These are phyloP conservation scores for Ganoderma leucocontextum DNA, from an alignment of 1,284 basidiomycete genomes.

Conservation along the genomic window DNA sequence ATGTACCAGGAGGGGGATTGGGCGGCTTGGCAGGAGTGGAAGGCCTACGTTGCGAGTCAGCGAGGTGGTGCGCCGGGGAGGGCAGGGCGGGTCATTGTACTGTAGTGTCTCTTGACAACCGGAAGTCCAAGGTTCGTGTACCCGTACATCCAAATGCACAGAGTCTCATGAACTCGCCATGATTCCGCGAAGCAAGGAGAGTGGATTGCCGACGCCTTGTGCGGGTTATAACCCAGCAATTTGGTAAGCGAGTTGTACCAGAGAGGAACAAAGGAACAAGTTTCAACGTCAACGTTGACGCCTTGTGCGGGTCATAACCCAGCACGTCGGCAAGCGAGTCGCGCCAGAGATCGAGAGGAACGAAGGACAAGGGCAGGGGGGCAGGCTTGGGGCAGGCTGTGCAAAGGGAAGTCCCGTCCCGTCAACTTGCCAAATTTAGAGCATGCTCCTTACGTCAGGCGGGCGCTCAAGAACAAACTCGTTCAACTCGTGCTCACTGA, in stretches of 20 bases:
- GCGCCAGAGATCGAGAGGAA: neutral
- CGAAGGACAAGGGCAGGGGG: neutral
- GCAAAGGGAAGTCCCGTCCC: neutral
- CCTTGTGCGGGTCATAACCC: constrained; percentile 1
- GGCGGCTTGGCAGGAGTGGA: neutral
- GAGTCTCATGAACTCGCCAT: neutral
- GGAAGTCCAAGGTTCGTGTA: neutral
- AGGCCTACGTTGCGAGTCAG: neutral
- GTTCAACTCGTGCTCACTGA: neutral
- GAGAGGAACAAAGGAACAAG: neutral
- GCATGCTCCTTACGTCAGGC: neutral
- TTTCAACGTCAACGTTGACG: neutral
- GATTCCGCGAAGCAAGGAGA: neutral
- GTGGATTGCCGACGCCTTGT: neutral
- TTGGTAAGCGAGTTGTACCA: neutral
- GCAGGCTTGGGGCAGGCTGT: too few species aligned
- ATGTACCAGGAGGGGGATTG: neutral
- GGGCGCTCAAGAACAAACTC: neutral
- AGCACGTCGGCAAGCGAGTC: neutral
- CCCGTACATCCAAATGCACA: neutral
- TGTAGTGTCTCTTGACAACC: neutral
- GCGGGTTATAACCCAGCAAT: neutral
- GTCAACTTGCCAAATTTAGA: too few species aligned
- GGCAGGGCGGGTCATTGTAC: neutral
- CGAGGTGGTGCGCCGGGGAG: neutral